These are phyloP conservation scores for Saccharum spontaneum DNA, from an alignment of 176 grass and related monocot species.

Conservation along the genomic window DNA sequence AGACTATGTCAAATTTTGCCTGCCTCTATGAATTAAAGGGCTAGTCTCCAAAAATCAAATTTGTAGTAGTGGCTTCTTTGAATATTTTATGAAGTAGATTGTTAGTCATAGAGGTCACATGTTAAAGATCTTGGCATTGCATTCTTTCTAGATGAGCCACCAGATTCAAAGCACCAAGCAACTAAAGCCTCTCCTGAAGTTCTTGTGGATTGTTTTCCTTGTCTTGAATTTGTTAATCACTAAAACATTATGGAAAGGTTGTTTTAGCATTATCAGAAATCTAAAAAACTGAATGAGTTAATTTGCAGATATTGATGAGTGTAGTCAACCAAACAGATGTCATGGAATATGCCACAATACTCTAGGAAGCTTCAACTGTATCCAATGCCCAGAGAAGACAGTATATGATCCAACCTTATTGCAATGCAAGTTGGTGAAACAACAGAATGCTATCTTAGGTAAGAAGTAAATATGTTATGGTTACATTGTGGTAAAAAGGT, in stretches of 20 bases:
- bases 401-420: neutral
- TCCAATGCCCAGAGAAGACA: neutral
- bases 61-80: too few species aligned
- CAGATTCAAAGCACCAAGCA: too few species aligned
- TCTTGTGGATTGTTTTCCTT: too few species aligned
- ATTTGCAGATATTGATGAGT: constrained; percentile 19
- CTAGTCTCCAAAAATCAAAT: too few species aligned
- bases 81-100: too few species aligned
- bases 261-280: neutral
- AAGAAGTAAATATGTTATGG: neutral
- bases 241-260: neutral
- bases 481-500: neutral
- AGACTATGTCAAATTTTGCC: too few species aligned
- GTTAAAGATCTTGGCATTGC: too few species aligned
- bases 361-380: neutral
- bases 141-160: too few species aligned
- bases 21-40: too few species aligned
- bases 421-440: neutral
- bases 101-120: too few species aligned
- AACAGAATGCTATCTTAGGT: neutral
- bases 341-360: neutral
- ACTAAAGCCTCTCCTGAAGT: too few species aligned
- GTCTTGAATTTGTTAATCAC: neutral
- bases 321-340: neutral
- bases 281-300: neutral